These are phyloP conservation scores for Mycosarcoma mackinlayi DNA, from an alignment of 1,284 basidiomycete species.

Conservation along the genomic window DNA sequence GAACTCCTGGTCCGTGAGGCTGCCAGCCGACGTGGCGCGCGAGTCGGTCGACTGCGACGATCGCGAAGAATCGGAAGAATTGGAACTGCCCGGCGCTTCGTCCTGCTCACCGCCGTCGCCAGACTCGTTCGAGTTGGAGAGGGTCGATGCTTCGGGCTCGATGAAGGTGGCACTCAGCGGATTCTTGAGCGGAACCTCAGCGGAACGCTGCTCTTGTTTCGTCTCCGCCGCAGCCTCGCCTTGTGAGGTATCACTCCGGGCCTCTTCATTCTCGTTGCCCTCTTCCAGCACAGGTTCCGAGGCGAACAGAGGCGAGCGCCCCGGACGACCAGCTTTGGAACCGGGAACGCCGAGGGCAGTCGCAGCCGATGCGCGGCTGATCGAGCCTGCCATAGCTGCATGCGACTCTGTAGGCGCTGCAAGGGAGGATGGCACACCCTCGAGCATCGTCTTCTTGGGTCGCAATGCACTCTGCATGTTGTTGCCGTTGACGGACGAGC, in stretches of 20 bases:
- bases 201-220: constrained; percentile 8
- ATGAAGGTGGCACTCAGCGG: constrained; percentile 41
- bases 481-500: constrained; percentile 27
- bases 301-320: constrained; percentile 45
- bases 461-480: constrained; percentile 31
- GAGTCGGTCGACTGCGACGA: constrained; percentile 40
- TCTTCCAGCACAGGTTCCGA: constrained; percentile 46
- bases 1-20: constrained; percentile 38
- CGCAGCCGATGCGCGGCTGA: constrained; percentile 31
- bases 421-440: constrained; percentile 48
- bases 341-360: constrained; percentile 34
- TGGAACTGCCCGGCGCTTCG: constrained; percentile 31
- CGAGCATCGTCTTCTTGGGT: constrained; percentile 52
- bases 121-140: constrained; percentile 3
- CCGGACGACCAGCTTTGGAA: constrained; percentile 32
- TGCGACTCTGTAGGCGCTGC: constrained; percentile 26
- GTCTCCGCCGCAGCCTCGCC: constrained; percentile 6
- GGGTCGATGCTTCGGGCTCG: constrained; percentile 25
- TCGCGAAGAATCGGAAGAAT: constrained; percentile 41
- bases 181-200: constrained; percentile 16
- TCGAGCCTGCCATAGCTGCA: constrained; percentile 27
- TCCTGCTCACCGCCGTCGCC: constrained; percentile 20
- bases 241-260: not conserved
- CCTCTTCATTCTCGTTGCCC: constrained; percentile 27
- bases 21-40: constrained; percentile 25